Evolutionary conservation across 2,329 filamentous ascomycete species (phyloP).

Genomic region (Claviceps cyperi): DNA sequence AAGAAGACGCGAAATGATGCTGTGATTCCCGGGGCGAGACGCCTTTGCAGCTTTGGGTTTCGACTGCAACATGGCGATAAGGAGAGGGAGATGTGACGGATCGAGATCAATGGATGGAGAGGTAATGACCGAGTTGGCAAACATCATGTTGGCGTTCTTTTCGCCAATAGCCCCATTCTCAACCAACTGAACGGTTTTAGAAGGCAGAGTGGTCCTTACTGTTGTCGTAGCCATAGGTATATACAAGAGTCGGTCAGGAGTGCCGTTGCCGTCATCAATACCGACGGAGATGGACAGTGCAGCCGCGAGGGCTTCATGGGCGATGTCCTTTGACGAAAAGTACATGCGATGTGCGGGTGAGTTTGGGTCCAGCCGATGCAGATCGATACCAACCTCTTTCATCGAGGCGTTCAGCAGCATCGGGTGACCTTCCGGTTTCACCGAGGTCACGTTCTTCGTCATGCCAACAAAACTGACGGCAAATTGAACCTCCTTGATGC

Average conservation of each 20-base stretch:
- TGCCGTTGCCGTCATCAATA: conserved; percentile 76
- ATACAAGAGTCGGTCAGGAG: conserved; percentile 77
- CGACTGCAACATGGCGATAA: conserved; percentile 60
- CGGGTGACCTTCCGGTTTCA: conserved; percentile 52
- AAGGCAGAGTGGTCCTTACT: conserved; percentile 83
- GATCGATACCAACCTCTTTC: conserved; percentile 89
- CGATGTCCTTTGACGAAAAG: conserved; percentile 81
- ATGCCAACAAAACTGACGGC: conserved; percentile 83
- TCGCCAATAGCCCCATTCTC: conserved; percentile 60
- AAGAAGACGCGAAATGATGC: conserved; percentile 74
- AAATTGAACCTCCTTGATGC: conserved; percentile 93
- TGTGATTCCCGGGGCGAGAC: conserved; percentile 38
- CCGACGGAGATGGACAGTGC: conserved; percentile 87
- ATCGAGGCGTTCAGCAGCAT: conserved; percentile 78
- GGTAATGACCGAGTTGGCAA: conserved; percentile 90
- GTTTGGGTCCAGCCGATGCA: conserved; percentile 80
- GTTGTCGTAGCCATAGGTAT: conserved; percentile 96
- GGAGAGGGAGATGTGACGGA: conserved; percentile 75
- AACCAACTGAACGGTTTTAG: conserved; percentile 76
- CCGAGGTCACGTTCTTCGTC: conserved; percentile 60
- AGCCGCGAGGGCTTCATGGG: conserved; percentile 84
- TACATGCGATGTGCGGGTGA: conserved; percentile 97
- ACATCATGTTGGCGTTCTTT: conserved; percentile 88
- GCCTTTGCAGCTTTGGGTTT: conserved; percentile 23
- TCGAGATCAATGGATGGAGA: conserved; percentile 90